Conservation (phyloP, 2,329 filamentous ascomycete genomes). For the Fusarium siculi region DNA sequence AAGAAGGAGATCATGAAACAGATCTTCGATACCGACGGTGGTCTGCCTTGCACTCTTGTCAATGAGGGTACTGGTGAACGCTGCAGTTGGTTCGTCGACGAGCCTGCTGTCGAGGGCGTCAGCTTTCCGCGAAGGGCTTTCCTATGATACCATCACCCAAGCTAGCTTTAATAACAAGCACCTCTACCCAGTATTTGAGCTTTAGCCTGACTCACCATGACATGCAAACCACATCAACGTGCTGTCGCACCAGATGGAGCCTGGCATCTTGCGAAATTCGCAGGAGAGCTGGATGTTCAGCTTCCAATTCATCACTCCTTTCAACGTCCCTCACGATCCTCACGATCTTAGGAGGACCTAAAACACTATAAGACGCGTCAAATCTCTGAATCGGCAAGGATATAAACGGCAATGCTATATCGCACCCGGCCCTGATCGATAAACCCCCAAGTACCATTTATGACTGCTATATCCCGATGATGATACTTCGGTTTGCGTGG, state of each 20-base stretch:
- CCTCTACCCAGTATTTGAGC: slow-evolving; percentile 12
- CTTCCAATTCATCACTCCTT: slow-evolving; percentile 5
- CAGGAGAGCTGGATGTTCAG: slow-evolving; percentile 31
- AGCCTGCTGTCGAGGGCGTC: slow-evolving; percentile 85
- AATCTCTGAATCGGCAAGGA: slow-evolving; percentile 1
- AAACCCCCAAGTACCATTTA: slow-evolving; percentile 14
- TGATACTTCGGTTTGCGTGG: slow-evolving; percentile 24
- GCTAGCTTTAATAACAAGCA: slow-evolving; percentile 22
- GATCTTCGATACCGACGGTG: slow-evolving; percentile 85
- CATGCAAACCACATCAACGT: slow-evolving; percentile 13
- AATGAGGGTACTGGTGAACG: slow-evolving; percentile 86
- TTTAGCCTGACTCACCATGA: slow-evolving; percentile 14
- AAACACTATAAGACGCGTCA: not conserved
- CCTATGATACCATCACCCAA: slow-evolving; percentile 49
- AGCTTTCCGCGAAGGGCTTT: slow-evolving; percentile 80
- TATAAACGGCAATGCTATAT: slow-evolving; percentile 16
- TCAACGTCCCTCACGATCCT: not conserved
- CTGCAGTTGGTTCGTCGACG: slow-evolving; percentile 95
- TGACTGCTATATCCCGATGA: slow-evolving; percentile 17
- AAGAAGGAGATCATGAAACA: slow-evolving; percentile 94
- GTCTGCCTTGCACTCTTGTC: slow-evolving; percentile 86
- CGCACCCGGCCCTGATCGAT: not conserved
- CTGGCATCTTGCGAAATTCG: slow-evolving; percentile 28
- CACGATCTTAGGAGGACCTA: not conserved
- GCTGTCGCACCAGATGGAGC: slow-evolving; percentile 13